Evolutionary conservation across 257 asterid genomes (phyloP), one percentile per base, ranked within the genome.

Genomic region (Ajuga chamaepitys): DNA sequence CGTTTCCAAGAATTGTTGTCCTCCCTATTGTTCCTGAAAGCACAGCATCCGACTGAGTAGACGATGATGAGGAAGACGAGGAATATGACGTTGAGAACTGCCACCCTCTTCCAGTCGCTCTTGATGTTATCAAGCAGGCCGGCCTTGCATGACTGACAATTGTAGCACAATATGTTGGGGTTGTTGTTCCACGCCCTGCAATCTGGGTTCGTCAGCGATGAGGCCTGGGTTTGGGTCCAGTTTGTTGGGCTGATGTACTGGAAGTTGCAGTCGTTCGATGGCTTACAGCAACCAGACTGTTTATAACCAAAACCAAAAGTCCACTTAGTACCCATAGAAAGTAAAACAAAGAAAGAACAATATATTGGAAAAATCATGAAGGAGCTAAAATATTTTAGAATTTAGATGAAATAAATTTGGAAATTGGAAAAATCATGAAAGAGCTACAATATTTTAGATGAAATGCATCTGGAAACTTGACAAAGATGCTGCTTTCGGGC

Each of bases 241-340:
- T 83, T 88, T 8, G 98, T 89, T 1, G 97, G 97, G 77, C 76
- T 79, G 5, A 82, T 83, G 1, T 89, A 93, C 37, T 22, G 42
- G 70, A 89, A 93, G 50, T 79, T 77, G 76, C 99, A 93, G 67
- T 76, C 87, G 7, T 73, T 46, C 0, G 99, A 77, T 32, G 99
- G 99, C 78, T 93, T 93, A 64, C 97, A 93, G 86, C 99, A 93
- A 53, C 99, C 99, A 37, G 99, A 93, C 99, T 93, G 83, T 47
- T 10, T 10, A 51, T 20, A 21, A 7, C 17, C 26, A 42, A 21
- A 4, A 4, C 5, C n/a, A 42, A 14, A 8, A 26, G 13, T 51
- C 0, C 47, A 55, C 1, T 35, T 22, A 17, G 37, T 16, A 35
- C 8, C 8, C 45, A 57, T 9, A 18, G 14, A 58, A 4, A 42